These are phyloP conservation scores for Fraxinus pennsylvanica DNA, from an alignment of 257 asterid genomes.

Conservation along the genomic window DNA sequence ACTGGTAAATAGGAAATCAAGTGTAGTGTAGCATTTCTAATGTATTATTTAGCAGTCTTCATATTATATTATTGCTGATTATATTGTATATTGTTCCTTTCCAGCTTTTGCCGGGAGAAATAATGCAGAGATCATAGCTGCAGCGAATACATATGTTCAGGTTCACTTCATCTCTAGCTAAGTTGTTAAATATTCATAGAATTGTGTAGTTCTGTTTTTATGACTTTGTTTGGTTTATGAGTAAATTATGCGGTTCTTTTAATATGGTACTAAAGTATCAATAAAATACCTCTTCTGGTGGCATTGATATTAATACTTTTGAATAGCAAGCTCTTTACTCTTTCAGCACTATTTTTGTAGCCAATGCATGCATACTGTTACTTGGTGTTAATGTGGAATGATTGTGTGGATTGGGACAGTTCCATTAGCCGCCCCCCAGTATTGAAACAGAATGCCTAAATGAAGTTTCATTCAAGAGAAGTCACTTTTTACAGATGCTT, in stretches of 20 bases:
- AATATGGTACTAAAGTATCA: conserved; percentile 12
- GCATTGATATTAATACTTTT: neutral
- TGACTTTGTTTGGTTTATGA: neutral
- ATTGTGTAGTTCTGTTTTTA: conserved; percentile 10
- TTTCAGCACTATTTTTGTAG: neutral
- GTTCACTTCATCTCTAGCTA: conserved; percentile 35
- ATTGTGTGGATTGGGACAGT: conserved; percentile 10
- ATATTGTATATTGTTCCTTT: neutral
- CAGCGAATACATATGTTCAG: conserved; percentile 93
- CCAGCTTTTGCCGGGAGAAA: conserved; percentile 89
- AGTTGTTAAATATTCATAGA: neutral
- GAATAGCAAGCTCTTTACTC: neutral
- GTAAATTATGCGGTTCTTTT: conserved; percentile 6
- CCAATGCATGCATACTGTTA: neutral
- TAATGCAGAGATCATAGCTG: conserved; percentile 62
- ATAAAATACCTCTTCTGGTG: neutral
- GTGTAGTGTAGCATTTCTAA: neutral
- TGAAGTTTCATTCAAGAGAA: neutral
- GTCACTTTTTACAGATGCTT: neutral
- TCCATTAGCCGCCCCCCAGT: neutral
- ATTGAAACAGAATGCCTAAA: neutral
- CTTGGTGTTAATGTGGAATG: neutral
- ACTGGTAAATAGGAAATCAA: conserved; percentile 48
- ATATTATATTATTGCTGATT: conserved; percentile 24
- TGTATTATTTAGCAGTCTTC: neutral